A percentile compares a stretch with the other conserved stretches of the same genome.
Conservation (phyloP, 768 basidiomycete species). For the Glaciozyma martinii region DNA sequence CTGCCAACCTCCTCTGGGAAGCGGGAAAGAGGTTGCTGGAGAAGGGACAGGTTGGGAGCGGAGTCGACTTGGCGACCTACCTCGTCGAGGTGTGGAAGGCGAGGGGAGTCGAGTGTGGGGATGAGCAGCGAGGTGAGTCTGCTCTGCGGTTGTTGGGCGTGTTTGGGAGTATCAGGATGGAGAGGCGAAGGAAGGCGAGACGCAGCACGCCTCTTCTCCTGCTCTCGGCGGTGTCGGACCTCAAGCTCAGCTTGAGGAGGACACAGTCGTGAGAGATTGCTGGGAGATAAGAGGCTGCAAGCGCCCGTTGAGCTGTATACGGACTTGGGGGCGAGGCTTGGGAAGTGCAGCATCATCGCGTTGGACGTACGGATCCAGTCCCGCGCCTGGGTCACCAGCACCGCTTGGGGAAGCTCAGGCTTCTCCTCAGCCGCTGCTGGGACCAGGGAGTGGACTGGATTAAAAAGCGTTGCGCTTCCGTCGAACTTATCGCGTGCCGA, state of each 20-base stretch:
- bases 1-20: slow-evolving; percentile 88
- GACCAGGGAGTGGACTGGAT: no score
- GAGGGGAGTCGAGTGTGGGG: slow-evolving; percentile 50
- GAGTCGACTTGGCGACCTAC: slow-evolving; percentile 71
- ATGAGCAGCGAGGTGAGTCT: slow-evolving; percentile 29
- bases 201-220: not conserved
- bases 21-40: slow-evolving; percentile 80
- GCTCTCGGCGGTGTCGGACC: not conserved
- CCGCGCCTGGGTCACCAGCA: no score
- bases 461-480: no score
- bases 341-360: no score
- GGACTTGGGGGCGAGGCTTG: no score
- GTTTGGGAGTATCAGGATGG: not conserved
- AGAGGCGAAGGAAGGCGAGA: not conserved
- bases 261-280: no score
- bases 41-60: slow-evolving; percentile 76
- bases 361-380: no score
- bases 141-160: not conserved
- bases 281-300: no score
- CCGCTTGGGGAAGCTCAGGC: no score
- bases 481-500: no score
- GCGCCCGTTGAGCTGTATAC: no score
- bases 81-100: slow-evolving; percentile 74
- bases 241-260: not conserved
- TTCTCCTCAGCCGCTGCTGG: no score